These are phyloP conservation scores for Alternaria metachromatica DNA, from an alignment of 2,329 filamentous ascomycete genomes.

Conservation along the genomic window DNA sequence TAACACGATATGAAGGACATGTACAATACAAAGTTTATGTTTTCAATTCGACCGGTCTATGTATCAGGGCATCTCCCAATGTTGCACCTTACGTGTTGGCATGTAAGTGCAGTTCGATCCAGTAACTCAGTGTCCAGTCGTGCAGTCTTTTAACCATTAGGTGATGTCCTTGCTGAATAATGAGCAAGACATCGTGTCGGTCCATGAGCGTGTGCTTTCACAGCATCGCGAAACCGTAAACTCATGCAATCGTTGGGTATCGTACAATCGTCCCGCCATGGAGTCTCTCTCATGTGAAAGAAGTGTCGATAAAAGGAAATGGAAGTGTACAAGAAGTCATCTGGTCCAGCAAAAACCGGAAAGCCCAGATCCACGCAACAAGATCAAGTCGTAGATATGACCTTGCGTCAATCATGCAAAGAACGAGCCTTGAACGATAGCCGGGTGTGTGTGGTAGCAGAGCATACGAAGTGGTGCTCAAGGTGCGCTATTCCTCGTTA, in stretches of 20 bases:
- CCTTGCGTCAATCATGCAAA: not conserved
- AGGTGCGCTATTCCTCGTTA: not conserved
- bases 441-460: not conserved
- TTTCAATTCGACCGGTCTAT: slow-evolving; percentile 1
- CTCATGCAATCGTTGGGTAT: not conserved
- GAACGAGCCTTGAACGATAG: not conserved
- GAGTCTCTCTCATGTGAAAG: not conserved
- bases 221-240: not conserved
- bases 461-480: not conserved
- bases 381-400: not conserved
- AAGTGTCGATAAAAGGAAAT: not conserved
- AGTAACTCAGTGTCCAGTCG: no score
- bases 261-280: not conserved
- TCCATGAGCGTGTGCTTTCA: not conserved
- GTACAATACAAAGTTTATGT: slow-evolving; percentile 25
- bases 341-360: not conserved
- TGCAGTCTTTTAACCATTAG: not conserved
- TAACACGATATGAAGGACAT: slow-evolving; percentile 1
- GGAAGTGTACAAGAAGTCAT: not conserved
- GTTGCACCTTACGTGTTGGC: not conserved
- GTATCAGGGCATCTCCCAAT: not conserved
- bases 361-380: not conserved
- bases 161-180: not conserved
- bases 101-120: not conserved
- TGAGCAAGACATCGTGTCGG: not conserved